Evolutionary conservation across 1,139 yeast genomes (phyloP), one percentile per base, ranked within the genome.

Genomic region (Candida pseudocylindracea): DNA sequence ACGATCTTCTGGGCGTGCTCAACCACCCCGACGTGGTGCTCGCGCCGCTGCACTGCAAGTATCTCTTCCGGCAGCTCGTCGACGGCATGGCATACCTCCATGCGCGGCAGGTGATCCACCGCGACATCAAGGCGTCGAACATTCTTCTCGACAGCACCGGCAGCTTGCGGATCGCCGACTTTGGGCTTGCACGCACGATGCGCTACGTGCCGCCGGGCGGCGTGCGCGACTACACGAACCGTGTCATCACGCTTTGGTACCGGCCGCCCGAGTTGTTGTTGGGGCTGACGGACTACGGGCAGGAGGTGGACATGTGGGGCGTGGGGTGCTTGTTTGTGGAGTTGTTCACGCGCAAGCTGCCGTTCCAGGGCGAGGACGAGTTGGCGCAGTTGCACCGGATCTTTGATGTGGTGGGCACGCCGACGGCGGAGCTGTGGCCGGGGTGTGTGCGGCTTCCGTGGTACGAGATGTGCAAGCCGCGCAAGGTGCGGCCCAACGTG

Each of bases 291-390:
- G 73, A 72, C 37, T 88, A 88, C 51, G 91, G 91, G 0, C 57
- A 85, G 31, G 93, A 80, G 42, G 91, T 88, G 10, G 98, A 88
- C 50, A 73, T 83, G 39, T 88, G 98, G 98, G 95, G 98, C 0
- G 74, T 83, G 40, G 98, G 98, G 2, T 88, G 98, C 54, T 58
- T 88, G 29, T 56, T 88, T 37, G 63, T 83, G 25, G 98, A 88
- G 47, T 51, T 88, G 30, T 83, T 80, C 47, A 66, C 74, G 2
- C 68, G 72, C 41, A 53, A 55, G 27, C 93, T 98, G 0, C 58
- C 75, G 1, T 88, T 88, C 47, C 91, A 76, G 49, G 96, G 94
- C 7, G 63, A 65, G 32, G 93, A 88, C 49, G 98, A 88, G 45
- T 65, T 88, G 26, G 73, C 79, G 33, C 96, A 88, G 49, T 51